phyloP scores from a whole-genome alignment of 257 asterid species.

The Ligustrum vulgare region DNA sequence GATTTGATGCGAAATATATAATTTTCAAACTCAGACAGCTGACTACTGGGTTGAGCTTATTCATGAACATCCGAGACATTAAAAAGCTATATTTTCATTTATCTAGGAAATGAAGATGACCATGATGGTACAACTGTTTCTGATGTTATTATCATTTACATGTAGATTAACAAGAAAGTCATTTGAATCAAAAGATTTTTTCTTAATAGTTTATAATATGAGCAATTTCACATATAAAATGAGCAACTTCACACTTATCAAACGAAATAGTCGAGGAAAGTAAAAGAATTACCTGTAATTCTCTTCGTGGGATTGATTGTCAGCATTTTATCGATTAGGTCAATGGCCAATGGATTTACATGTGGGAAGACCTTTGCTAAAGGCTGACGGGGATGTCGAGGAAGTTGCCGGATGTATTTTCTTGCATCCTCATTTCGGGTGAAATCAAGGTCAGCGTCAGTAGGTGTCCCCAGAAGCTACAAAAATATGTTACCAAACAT shows the following conservation, averaged over 20 bases:
- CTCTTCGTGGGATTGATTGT: constrained; percentile 77
- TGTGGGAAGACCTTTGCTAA: constrained; percentile 71
- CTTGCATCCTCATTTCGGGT: constrained; percentile 77
- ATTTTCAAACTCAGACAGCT: neutral
- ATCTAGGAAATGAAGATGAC: neutral
- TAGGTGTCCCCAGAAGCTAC: constrained; percentile 93
- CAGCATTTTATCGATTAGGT: constrained; percentile 88
- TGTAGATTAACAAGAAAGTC: neutral
- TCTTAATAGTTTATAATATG: neutral
- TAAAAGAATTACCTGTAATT: constrained; percentile 62
- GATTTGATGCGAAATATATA: neutral
- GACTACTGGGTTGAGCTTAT: neutral
- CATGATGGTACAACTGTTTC: constrained; percentile 8
- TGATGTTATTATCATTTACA: neutral
- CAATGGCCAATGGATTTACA: constrained; percentile 81
- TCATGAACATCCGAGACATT: neutral
- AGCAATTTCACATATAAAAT: neutral
- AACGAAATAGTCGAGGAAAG: neutral
- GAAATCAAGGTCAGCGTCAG: constrained; percentile 73
- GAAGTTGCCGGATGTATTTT: constrained; percentile 82
- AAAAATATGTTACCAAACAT: constrained; percentile 2
- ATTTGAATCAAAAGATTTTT: neutral
- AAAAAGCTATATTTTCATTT: neutral
- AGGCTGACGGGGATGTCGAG: constrained; percentile 73
- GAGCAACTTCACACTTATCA: neutral